Percentiles rank a stretch among this genome's conserved stretches.
These are phyloP conservation scores for Vitis hybrid DNA, from an alignment of 177 flowering plant species.

Conservation along the genomic window DNA sequence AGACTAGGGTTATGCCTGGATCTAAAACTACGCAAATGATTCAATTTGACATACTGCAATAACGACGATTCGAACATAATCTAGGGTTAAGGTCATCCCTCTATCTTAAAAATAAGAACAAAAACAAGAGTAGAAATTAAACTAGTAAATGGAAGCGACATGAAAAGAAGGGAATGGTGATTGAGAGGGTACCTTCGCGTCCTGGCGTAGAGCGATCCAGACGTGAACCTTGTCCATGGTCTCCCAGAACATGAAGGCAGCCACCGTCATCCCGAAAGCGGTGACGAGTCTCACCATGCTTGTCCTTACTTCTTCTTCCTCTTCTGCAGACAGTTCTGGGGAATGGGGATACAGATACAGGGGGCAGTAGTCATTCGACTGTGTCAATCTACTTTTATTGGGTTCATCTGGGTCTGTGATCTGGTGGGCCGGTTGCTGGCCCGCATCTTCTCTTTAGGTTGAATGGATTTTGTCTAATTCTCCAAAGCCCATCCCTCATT, in stretches of 20 bases:
- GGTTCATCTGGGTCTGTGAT: too few species aligned
- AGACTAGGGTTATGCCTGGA: too few species aligned
- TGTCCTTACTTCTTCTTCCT: conserved; percentile 11
- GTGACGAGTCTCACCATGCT: conserved; percentile 77
- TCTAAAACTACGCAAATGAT: too few species aligned
- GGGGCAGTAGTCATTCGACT: too few species aligned
- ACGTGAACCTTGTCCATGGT: conserved; percentile 87
- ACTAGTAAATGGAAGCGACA: not conserved
- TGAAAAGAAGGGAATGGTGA: not conserved
- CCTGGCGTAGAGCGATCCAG: conserved; percentile 94
- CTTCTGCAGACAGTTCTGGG: not conserved
- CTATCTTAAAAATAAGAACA: not conserved
- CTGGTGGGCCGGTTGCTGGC: too few species aligned
- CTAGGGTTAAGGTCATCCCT: not conserved
- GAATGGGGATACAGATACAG: too few species aligned
- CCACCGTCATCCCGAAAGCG: conserved; percentile 74
- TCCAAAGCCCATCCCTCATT: too few species aligned
- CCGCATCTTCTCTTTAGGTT: too few species aligned
- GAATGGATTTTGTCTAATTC: too few species aligned
- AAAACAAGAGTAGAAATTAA: not conserved
- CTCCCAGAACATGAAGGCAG: conserved; percentile 86
- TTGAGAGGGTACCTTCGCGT: conserved; percentile 70
- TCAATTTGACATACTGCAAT: too few species aligned
- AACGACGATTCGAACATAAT: too few species aligned
- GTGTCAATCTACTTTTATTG: too few species aligned